A percentile compares a stretch with the other conserved stretches of the same genome.
These are phyloP conservation scores for Thoreauomyces humboldtii DNA, from an alignment of 192 early-diverging fungal genomes.

Conservation along the genomic window DNA sequence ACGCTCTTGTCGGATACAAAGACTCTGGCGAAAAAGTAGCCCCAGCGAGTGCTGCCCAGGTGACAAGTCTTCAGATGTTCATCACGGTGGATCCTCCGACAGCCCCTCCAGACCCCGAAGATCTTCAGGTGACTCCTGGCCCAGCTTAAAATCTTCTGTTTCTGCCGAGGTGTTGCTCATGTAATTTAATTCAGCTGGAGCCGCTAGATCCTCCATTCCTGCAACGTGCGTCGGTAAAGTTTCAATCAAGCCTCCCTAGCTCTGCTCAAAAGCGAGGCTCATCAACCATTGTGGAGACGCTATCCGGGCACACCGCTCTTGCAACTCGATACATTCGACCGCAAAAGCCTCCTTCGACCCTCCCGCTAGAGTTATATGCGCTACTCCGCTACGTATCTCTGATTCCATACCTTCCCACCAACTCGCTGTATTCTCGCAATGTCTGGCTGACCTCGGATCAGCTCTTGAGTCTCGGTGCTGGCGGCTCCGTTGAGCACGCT, in stretches of 20 bases:
- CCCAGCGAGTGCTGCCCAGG: too few relatives aligned
- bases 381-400: slow-evolving; percentile 45
- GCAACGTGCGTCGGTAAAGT: slow-evolving; percentile 27
- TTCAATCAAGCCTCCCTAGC: slow-evolving; percentile 16
- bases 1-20: slow-evolving; percentile 45
- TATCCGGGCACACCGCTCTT: slow-evolving; percentile 43
- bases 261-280: background rate
- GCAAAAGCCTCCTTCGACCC: slow-evolving; percentile 34
- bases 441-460: slow-evolving; percentile 50
- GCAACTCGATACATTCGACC: slow-evolving; percentile 49
- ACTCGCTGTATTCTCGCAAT: slow-evolving; percentile 31
- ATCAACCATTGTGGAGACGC: slow-evolving; percentile 20
- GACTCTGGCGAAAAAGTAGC: background rate
- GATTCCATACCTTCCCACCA: slow-evolving; percentile 46
- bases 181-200: slow-evolving; percentile 32
- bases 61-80: slow-evolving; percentile 43
- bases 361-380: slow-evolving; percentile 12
- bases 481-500: slow-evolving; percentile 51
- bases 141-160: too few relatives aligned
- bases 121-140: slow-evolving; percentile 3
- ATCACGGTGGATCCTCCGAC: slow-evolving; percentile 56
- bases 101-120: background rate
- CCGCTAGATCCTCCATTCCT: slow-evolving; percentile 41
- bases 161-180: too few relatives aligned
- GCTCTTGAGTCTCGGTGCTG: slow-evolving; percentile 49